Percentiles rank a stretch among this genome's conserved stretches.
These are phyloP conservation scores for Aspergillus bombycis DNA, from an alignment of 2,329 filamentous ascomycete species.

Conservation along the genomic window DNA sequence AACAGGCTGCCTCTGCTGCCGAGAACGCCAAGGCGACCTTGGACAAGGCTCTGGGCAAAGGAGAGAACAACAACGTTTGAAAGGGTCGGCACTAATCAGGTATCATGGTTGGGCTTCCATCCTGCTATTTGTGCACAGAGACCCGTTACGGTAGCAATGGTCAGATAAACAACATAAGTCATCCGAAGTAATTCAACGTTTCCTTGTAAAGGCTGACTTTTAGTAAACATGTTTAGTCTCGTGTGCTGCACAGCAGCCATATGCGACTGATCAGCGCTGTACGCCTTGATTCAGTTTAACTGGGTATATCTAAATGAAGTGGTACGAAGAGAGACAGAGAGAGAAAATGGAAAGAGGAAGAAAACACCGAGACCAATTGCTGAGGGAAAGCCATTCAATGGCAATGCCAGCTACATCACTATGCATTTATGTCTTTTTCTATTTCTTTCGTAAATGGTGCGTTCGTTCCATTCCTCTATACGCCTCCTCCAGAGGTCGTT, in stretches of 20 bases:
- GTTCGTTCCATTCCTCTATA: constrained; percentile 45
- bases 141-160: background rate
- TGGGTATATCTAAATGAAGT: constrained; percentile 17
- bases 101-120: background rate
- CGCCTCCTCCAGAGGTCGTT: constrained; percentile 42
- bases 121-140: background rate
- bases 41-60: constrained; percentile 3
- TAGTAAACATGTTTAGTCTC: background rate
- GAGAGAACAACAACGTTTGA: background rate
- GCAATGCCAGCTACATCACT: constrained; percentile 37
- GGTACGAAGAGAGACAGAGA: background rate
- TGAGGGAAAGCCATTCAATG: background rate
- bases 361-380: background rate
- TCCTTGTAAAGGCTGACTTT: background rate
- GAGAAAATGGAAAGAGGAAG: background rate
- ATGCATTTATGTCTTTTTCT: constrained; percentile 41
- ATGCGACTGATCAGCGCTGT: background rate
- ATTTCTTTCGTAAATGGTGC: constrained; percentile 39
- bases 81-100: background rate
- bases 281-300: background rate
- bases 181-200: background rate
- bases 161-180: background rate
- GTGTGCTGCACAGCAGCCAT: background rate
- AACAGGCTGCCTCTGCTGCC: constrained; percentile 5
- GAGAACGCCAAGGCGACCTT: constrained; percentile 8